These are phyloP conservation scores for Cocos nucifera DNA, from an alignment of 176 grass and related monocot species.

Conservation along the genomic window DNA sequence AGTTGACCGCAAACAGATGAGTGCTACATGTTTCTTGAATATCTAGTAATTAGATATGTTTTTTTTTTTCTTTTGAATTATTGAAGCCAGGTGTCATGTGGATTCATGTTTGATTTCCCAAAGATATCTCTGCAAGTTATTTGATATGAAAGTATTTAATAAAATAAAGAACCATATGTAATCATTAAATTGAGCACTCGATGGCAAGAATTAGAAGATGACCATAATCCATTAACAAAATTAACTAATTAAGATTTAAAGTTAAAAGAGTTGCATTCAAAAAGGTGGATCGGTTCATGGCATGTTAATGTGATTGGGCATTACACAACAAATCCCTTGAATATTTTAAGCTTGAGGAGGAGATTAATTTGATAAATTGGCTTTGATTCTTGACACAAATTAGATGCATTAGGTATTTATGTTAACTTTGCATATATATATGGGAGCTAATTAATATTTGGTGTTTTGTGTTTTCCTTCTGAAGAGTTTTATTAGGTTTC, in stretches of 20 bases:
- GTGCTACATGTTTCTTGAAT: too few species aligned
- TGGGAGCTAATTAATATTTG: background rate
- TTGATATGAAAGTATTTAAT: too few species aligned
- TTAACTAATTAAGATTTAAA: background rate
- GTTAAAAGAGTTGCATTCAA: background rate
- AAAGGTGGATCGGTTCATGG: background rate
- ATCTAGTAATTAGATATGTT: too few species aligned
- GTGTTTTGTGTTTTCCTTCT: background rate
- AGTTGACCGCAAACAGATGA: too few species aligned
- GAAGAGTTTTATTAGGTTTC: too few species aligned
- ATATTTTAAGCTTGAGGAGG: background rate
- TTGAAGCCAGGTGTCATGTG: too few species aligned
- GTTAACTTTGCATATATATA: background rate
- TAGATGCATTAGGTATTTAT: background rate
- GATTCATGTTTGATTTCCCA: too few species aligned
- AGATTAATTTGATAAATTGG: background rate
- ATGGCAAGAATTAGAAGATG: background rate
- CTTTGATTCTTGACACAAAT: background rate
- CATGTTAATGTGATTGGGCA: background rate
- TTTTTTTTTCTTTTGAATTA: too few species aligned
- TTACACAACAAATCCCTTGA: too few species aligned
- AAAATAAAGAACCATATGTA: too few species aligned
- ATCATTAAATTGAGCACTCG: too few species aligned
- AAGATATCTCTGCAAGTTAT: too few species aligned
- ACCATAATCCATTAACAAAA: background rate